These are phyloP conservation scores for Auriscalpium orientale DNA, from an alignment of 768 basidiomycete genomes.

Conservation along the genomic window DNA sequence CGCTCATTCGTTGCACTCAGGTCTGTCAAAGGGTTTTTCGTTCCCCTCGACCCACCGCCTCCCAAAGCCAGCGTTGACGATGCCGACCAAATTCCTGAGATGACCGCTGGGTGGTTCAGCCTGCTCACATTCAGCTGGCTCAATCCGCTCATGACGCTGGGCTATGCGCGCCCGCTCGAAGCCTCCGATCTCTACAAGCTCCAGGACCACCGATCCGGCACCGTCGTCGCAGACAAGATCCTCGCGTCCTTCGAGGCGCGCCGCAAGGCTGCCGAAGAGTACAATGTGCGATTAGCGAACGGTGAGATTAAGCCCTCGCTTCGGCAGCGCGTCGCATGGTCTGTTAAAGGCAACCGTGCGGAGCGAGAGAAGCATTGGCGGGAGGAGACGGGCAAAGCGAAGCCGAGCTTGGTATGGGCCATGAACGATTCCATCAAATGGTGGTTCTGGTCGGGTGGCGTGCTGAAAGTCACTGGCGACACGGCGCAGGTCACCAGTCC, in stretches of 20 bases:
- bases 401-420: conserved; percentile 56
- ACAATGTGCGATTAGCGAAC: conserved; percentile 59
- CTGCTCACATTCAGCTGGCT: conserved; percentile 72
- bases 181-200: conserved; percentile 77
- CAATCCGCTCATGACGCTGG: conserved; percentile 59
- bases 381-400: conserved; percentile 51
- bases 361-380: conserved; percentile 59
- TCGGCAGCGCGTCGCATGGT: conserved; percentile 48
- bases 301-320: conserved; percentile 56
- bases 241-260: conserved; percentile 56
- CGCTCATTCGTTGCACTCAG: background rate
- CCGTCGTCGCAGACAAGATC: conserved; percentile 54
- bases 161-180: conserved; percentile 76
- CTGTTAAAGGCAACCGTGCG: conserved; percentile 41
- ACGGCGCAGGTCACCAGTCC: conserved; percentile 69
- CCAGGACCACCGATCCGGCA: conserved; percentile 52
- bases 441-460: conserved; percentile 71
- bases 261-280: conserved; percentile 47
- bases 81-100: conserved; percentile 57
- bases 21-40: conserved; percentile 8
- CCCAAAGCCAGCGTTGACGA: conserved; percentile 52
- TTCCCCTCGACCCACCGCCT: conserved; percentile 25
- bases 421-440: conserved; percentile 73
- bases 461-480: conserved; percentile 55
- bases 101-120: conserved; percentile 49